Percentiles rank a stretch among this genome's conserved stretches.
These are phyloP conservation scores for Exophiala sp. DNA, from an alignment of 2,329 filamentous ascomycete genomes.

Conservation along the genomic window DNA sequence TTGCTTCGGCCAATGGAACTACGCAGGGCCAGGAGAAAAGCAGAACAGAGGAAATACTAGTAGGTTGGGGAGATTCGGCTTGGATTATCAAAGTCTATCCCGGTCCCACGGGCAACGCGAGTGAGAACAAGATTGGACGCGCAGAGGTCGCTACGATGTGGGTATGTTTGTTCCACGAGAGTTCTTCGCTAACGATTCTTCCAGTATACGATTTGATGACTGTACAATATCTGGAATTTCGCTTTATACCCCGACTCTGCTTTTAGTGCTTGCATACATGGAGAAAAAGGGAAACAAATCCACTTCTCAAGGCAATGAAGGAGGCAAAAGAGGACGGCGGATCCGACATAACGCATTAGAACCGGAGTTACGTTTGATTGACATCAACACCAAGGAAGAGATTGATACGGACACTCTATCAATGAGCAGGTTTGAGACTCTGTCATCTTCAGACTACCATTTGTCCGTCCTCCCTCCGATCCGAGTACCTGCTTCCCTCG, in stretches of 20 bases:
- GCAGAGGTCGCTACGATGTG: constrained; percentile 91
- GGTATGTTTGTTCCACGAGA: constrained; percentile 37
- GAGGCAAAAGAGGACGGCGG: constrained; percentile 36
- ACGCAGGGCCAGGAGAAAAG: constrained; percentile 39
- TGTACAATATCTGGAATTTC: constrained; percentile 97
- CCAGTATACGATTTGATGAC: constrained; percentile 75
- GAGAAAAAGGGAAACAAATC: constrained; percentile 64
- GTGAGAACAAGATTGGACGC: constrained; percentile 66
- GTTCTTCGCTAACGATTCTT: constrained; percentile 31
- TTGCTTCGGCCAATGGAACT: constrained; percentile 39
- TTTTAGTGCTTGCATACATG: constrained; percentile 88
- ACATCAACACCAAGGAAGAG: constrained; percentile 74
- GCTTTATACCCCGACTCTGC: constrained; percentile 84
- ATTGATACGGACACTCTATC: constrained; percentile 80
- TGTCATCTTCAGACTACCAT: constrained; percentile 89
- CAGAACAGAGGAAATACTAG: constrained; percentile 67
- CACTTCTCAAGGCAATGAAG: constrained; percentile 47
- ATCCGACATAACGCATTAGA: constrained; percentile 70
- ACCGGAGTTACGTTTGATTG: constrained; percentile 85
- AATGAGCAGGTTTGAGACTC: constrained; percentile 76
- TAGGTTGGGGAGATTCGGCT: constrained; percentile 93
- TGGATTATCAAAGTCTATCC: constrained; percentile 92
- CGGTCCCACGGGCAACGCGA: constrained; percentile 60
- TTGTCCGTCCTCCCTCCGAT: constrained; percentile 74
- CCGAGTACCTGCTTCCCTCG: constrained; percentile 58